phyloP scores from a whole-genome alignment of 2,329 filamentous ascomycete genomes.

The Boeremia exigua region DNA sequence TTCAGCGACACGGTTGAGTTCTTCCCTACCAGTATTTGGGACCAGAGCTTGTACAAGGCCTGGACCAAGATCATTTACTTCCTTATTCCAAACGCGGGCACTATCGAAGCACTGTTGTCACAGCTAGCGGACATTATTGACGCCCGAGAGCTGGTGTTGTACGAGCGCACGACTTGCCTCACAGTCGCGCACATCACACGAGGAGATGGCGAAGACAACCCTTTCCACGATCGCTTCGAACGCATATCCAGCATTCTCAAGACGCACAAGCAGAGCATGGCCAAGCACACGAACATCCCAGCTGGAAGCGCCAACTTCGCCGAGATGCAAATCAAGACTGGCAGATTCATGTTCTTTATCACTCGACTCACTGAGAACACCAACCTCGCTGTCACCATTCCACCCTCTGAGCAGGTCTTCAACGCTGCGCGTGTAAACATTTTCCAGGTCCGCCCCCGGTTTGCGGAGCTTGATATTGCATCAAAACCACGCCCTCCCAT shows the following conservation, averaged over 20 bases:
- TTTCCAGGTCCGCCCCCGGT: conserved; percentile 82
- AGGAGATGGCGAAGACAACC: conserved; percentile 76
- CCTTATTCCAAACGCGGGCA: conserved; percentile 88
- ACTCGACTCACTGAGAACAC: conserved; percentile 97
- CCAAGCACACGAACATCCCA: conserved; percentile 78
- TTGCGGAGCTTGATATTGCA: conserved; percentile 66
- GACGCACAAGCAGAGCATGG: conserved; percentile 87
- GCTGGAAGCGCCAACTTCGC: conserved; percentile 82
- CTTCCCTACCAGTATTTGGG: conserved; percentile 97
- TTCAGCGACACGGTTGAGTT: conserved; percentile 74
- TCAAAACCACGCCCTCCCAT: conserved; percentile 45
- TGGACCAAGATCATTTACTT: conserved; percentile 99
- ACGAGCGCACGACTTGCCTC: conserved; percentile 94
- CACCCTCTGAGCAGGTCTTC: conserved; percentile 88
- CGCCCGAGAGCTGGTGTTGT: conserved; percentile 91
- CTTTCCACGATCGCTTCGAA: conserved; percentile 91
- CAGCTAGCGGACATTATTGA: conserved; percentile 85
- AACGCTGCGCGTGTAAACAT: conserved; percentile 92
- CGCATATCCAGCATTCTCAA: conserved; percentile 97
- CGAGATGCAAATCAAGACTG: conserved; percentile 79
- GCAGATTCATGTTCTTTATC: conserved; percentile 89
- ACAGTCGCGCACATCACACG: conserved; percentile 93
- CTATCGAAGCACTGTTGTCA: conserved; percentile 85
- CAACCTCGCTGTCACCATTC: conserved; percentile 90
- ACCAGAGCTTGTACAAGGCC: conserved; percentile 96